Base-by-base conservation (phyloP, 768 basidiomycete genomes). In the Rhodotorula toruloides region DNA sequence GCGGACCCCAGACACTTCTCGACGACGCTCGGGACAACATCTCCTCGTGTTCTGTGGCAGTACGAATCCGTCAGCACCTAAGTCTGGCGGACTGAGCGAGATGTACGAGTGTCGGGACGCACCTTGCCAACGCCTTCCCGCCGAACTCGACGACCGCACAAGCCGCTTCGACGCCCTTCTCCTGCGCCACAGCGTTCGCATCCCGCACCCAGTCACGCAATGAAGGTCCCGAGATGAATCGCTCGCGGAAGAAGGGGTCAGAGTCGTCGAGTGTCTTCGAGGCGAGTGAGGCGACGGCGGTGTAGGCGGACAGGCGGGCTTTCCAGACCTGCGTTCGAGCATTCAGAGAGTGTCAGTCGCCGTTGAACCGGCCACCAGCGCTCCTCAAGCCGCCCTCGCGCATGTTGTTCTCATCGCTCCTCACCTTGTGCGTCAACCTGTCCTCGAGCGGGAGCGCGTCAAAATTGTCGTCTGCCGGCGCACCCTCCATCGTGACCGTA, bases 151-250 rank as follows among this genome's bases (percentile, higher is more conserved):
- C 86, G 64, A 98, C 82, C 37, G 86, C 82, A 59, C 88, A 85
- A 40, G 93, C 79, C 72, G 88, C 91, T 76, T 97, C 94, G 10
- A 98, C 84, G 39, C 90, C 96, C 76, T 94, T 97, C 81, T 99
- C 96, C 78, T 99, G 96, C 17, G 94, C 93, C 37, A 97, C 94
- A 34, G 88, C 96, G 78, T 98, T 98, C 1, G 91, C 81, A 75
- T 99, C 96, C 6, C 86, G 86, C 42, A 81, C 90, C 63, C 66
- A 72, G 21, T 62, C 77, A 73, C 93, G 86, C 79, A 87, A 91
- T 87, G 79, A 76, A 88, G 86, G 6, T 2, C 32, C 37, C 85
- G 79, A 72, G 66, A 89, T 76, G 78, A 91, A 98, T 19, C 90
- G 89, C 73, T 67, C n/a, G 37, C 85, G 86, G 82, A 99, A 98